Evolutionary conservation across 2,329 filamentous ascomycete species (phyloP), one percentile per base, ranked within the genome.

Genomic region (Sphaerulina musiva): DNA sequence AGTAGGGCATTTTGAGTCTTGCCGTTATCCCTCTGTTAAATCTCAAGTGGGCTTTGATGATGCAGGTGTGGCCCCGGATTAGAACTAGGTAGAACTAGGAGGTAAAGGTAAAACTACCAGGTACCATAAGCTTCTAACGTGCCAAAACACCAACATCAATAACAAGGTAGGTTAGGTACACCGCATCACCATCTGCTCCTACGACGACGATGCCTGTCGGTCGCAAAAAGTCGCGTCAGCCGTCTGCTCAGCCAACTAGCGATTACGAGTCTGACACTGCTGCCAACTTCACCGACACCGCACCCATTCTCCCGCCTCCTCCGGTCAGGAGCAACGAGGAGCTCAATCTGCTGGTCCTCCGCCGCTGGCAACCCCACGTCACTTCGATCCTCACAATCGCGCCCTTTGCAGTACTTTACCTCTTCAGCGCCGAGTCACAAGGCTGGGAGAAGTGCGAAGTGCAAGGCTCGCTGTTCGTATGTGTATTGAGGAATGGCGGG

Each of bases 391-490:
- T 89, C 59, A 85, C 86, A 59, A 86, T 93, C 62, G 89, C 89
- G 5, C 85, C 87, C 32, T 95, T 92, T 65, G 87, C 87, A 26
- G 88, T 93, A 36, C 80, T 96, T 61, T 97, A 96, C 76, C 81
- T 80, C 46, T 93, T 95, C 74, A 81, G 79, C 58, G 77, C 81
- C 45, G 72, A 77, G 4, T 78, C 82, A 2, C 75, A 80, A 49
- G 73, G 77, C 56, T 97, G 93, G 93, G 87, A 93, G 68, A 95
- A 95, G 75, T 81, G 81, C 44, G 87, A 85, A 53, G 80, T 91
- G 9, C 91, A 95, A 72, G 93, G 93, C 39, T 87, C 89, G 10
- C 76, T 97, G 60, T 98, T 97, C 70, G 81, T 97, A 50, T 95
- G 88, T 75, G 80, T 86, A 59, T 73, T 84, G 64, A 62, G 3